Evolutionary conservation across 2,329 filamentous ascomycete species (phyloP).

Genomic region (Ophiostoma sp.): DNA sequence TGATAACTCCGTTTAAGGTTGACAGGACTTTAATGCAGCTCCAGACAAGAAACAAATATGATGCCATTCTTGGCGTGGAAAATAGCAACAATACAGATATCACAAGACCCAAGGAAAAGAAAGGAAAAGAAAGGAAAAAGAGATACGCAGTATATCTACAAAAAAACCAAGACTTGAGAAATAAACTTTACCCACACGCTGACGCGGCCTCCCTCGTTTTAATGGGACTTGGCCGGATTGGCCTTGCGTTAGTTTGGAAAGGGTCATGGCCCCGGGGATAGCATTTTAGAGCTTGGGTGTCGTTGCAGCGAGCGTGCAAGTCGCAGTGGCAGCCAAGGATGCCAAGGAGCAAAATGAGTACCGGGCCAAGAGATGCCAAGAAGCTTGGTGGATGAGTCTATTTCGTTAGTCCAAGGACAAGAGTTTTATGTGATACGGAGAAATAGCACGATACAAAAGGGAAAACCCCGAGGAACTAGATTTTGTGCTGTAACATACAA

Average conservation of each 20-base stretch:
- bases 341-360: neutral
- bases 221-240: constrained; percentile 14
- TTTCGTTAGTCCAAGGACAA: constrained; percentile 13
- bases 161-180: neutral
- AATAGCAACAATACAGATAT: neutral
- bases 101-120: neutral
- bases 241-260: constrained; percentile 12
- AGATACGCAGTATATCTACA: neutral
- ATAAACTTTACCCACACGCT: constrained; percentile 22
- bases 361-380: constrained; percentile 23
- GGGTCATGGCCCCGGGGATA: constrained; percentile 19
- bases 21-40: neutral
- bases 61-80: constrained; percentile 8
- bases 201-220: constrained; percentile 27
- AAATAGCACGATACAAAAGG: constrained; percentile 12
- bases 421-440: constrained; percentile 15
- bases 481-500: neutral
- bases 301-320: neutral
- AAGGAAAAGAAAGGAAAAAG: neutral
- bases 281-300: neutral
- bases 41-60: constrained; percentile 10
- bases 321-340: neutral
- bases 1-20: constrained; percentile 11
- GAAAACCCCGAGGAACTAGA: neutral
- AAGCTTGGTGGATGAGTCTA: constrained; percentile 23